Base-by-base conservation (phyloP, 2,329 filamentous ascomycete species). In the Alternaria hordeiaustralica region DNA sequence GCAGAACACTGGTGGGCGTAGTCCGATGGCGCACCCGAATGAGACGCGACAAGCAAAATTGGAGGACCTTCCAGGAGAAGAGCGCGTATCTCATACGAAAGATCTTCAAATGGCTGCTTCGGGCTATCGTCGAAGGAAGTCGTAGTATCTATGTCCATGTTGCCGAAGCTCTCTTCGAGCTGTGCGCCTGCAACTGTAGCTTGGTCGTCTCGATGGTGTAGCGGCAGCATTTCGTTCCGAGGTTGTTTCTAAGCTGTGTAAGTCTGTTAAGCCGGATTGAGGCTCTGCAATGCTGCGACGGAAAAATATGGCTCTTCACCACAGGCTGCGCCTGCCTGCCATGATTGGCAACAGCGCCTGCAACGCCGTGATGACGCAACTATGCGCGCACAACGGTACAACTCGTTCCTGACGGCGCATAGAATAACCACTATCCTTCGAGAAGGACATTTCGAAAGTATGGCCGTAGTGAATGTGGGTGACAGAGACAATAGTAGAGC, bases 1-100 rank as follows among this genome's bases (percentile, higher is more conserved):
- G 55, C 50, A 13, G 33, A 58, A 28, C 47, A 33, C 46, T 65
- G 60, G 13, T 61, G 49, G 5, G 21, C 33, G 18, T 60, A 47
- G 13, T 63, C 49, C 21, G 28, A 28, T 18, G 6, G 11, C n/a
- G 41, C 49, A 18, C 65, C 57, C 15, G 41, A 59, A 33, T 63
- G 30, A 23, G 25, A 47, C 3, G 46, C 36, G 25, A 59, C 20
- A 20, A 67, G 36, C 7, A 53, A 15, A 4, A 58, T 20, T 11
- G 44, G 55, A 10, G 56, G 62, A 3, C 59, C 56, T 10, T 54
- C 18, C 20, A 63, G 56, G 15, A 63, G 53, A 5, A 20, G n/a
- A 12, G 20, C 4, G 13, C 56, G 62, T 4, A 5, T 20, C 8
- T 47, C 12, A n/a, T 10, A 53, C 4, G 33, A 51, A 18, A 43